These are phyloP conservation scores for Turnera subulata DNA, from an alignment of 345 rosid species.

Conservation along the genomic window DNA sequence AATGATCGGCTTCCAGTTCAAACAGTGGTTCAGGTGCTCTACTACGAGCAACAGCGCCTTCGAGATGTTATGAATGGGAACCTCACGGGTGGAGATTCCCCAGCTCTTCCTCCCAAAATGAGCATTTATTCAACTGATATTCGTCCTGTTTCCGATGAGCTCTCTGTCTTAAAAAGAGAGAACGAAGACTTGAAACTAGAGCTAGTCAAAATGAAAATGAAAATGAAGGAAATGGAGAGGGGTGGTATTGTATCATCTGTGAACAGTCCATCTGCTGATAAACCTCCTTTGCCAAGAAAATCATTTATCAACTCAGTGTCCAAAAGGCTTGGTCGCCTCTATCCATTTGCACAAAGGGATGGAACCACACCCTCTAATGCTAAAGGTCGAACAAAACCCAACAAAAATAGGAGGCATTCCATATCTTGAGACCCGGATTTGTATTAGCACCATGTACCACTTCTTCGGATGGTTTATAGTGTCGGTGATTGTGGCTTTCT, in stretches of 20 bases:
- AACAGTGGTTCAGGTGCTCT: conserved; percentile 90
- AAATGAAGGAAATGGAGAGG: conserved; percentile 65
- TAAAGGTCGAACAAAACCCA: conserved; percentile 54
- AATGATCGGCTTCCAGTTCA: conserved; percentile 89
- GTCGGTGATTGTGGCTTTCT: conserved; percentile 11
- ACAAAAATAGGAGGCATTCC: conserved; percentile 80
- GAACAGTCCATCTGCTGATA: conserved; percentile 51
- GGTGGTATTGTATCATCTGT: conserved; percentile 19
- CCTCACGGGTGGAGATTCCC: conserved; percentile 27
- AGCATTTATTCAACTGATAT: conserved; percentile 31
- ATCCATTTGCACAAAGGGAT: conserved; percentile 49
- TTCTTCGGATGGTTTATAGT: conserved; percentile 1
- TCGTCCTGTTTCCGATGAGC: conserved; percentile 55
- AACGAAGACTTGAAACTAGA: conserved; percentile 80
- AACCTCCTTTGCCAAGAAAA: conserved; percentile 75
- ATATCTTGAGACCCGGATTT: conserved; percentile 50
- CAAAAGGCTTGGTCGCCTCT: conserved; percentile 68
- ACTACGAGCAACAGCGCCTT: conserved; percentile 84
- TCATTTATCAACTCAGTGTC: conserved; percentile 76
- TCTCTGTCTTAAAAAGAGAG: conserved; percentile 58
- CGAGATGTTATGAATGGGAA: conserved; percentile 57
- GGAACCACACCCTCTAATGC: conserved; percentile 41
- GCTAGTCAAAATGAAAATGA: conserved; percentile 79
- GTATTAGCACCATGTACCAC: background rate
- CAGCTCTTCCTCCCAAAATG: conserved; percentile 33